Base-by-base conservation (phyloP, 305 asterid species). In the Petunia hybrid region DNA sequence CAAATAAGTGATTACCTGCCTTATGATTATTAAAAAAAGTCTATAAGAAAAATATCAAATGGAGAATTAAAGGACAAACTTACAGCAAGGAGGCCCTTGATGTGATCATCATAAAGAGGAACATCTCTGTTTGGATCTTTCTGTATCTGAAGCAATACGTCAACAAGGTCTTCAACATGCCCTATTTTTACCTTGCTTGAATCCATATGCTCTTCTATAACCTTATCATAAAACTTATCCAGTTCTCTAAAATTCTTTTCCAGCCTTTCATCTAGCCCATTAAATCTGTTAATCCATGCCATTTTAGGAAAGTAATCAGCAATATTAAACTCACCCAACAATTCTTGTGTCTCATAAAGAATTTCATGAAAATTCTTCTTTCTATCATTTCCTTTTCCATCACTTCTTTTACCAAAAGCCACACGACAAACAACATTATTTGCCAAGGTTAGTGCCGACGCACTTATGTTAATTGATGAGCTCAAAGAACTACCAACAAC, bases 21-120 rank as follows among this genome's bases (percentile, higher is more conserved):
- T 22, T 22, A 22, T 22, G 31, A 22, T 22, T 22, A 22, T 22
- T 22, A 22, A 22, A 22, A 22, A 22, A 22, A 22, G 31, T 22
- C 31, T 22, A 73, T 3, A 36, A 79, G 4, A 42, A 43, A 45
- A 57, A 10, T 0, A 22, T 22, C 31, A 22, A 40, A 8, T 10
- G 10, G 13, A 4, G 0, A 12, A 10, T 10, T 2, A 81, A 48
- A 8, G 45, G 16, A 55, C 0, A 42, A 43, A 43, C 83, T 55
- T 86, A 91, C 93, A 8, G 80, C 3, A 36, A 91, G 85, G 55
- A 89, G 76, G 16, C 84, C 89, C 85, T 91, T 91, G 85, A 91
- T 45, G 2, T 87, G 91, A 57, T 80, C 79, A 69, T 78, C 59
- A 2, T 41, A 80, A 0, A 89, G 68, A 2, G 6, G 8, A 1